Conservation (phyloP, 805 yeast genomes). For the Saccharomycopsis sp. region DNA sequence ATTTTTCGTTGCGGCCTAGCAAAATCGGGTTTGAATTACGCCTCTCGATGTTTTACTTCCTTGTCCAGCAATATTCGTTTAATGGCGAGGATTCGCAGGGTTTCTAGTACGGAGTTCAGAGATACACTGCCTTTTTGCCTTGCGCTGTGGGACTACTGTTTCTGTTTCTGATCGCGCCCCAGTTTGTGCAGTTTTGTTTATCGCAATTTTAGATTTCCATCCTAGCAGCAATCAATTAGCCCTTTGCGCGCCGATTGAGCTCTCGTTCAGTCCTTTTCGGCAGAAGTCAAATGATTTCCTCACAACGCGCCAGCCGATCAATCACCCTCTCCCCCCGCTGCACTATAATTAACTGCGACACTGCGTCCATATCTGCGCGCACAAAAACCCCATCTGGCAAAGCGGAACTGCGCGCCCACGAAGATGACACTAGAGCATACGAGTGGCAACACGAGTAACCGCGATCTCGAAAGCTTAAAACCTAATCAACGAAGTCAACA, state of each 20-base stretch:
- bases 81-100: neutral
- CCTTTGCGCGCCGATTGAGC: neutral
- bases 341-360: too few relatives aligned
- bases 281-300: neutral
- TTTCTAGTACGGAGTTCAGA: too few relatives aligned
- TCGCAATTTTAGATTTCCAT: neutral
- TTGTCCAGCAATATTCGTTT: neutral
- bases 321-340: neutral
- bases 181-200: neutral
- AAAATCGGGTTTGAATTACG: neutral
- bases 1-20: too few relatives aligned
- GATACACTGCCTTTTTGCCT: too few relatives aligned
- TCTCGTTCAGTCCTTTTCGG: neutral
- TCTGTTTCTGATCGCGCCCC: neutral
- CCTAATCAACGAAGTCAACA: conserved; percentile 1
- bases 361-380: too few relatives aligned
- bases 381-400: too few relatives aligned
- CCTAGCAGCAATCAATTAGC: neutral
- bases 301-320: neutral
- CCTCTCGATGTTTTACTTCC: neutral
- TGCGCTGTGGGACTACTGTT: too few relatives aligned
- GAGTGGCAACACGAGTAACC: neutral
- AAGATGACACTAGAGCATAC: neutral
- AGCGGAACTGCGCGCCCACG: neutral
- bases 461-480: neutral